Evolutionary conservation across 441 rosid genomes (phyloP).

Genomic region (Adansonia gregorii): DNA sequence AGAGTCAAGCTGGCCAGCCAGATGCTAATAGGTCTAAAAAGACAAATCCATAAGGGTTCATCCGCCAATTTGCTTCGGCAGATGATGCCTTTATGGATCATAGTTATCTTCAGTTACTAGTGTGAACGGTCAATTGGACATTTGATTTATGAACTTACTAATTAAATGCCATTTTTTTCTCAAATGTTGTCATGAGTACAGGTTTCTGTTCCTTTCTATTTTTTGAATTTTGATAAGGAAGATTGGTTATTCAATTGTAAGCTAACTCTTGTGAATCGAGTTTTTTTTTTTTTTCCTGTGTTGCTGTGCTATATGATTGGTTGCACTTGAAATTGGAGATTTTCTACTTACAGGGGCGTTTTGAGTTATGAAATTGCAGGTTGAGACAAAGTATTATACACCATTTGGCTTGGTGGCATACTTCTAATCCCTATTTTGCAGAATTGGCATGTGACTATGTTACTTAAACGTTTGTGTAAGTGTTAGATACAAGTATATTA

Average conservation of each 20-base stretch:
- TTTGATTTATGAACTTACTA: slow-evolving; percentile 22
- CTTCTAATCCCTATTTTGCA: neutral
- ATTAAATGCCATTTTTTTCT: slow-evolving; percentile 32
- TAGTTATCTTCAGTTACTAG: slow-evolving; percentile 28
- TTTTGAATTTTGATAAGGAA: neutral
- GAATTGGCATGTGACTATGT: neutral
- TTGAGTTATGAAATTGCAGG: slow-evolving; percentile 45
- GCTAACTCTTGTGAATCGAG: neutral
- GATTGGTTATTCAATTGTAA: slow-evolving; percentile 1
- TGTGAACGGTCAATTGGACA: slow-evolving; percentile 27
- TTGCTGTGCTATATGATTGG: neutral
- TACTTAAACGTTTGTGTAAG: no score
- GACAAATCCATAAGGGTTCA: slow-evolving; percentile 38
- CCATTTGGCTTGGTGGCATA: slow-evolving; percentile 8
- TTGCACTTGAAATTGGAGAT: slow-evolving; percentile 24
- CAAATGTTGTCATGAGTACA: neutral
- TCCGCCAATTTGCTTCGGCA: slow-evolving; percentile 25
- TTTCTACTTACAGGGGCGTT: slow-evolving; percentile 26
- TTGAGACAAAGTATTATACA: slow-evolving; percentile 23
- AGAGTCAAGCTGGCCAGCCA: slow-evolving; percentile 35
- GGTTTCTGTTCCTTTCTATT: neutral
- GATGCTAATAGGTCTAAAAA: slow-evolving; percentile 37
- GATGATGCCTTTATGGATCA: slow-evolving; percentile 31
- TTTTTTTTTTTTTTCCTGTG: neutral
- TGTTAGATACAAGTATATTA: no score